Conservation (phyloP, 768 basidiomycete genomes). For the Strobilomyces confusus region DNA sequence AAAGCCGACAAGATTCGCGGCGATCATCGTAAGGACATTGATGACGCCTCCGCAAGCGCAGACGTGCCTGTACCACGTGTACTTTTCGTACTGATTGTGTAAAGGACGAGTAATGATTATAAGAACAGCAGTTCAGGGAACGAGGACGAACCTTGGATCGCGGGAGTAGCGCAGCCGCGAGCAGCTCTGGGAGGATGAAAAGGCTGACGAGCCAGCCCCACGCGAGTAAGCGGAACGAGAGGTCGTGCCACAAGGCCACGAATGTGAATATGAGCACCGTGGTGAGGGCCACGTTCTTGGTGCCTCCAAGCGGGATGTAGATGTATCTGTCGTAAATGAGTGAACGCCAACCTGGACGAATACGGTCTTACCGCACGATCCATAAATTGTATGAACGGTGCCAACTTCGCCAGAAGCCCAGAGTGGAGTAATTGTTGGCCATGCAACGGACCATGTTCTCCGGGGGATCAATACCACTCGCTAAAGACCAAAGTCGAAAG, state of each 20-base stretch:
- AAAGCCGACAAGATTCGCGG: constrained; percentile 93
- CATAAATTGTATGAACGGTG: constrained; percentile 96
- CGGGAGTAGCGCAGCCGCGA: constrained; percentile 58
- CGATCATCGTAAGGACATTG: constrained; percentile 87
- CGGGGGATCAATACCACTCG: constrained; percentile 86
- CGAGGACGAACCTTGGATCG: constrained; percentile 48
- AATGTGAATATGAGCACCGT: constrained; percentile 87
- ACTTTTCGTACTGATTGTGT: constrained; percentile 53
- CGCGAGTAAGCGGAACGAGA: constrained; percentile 79
- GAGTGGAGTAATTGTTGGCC: constrained; percentile 91
- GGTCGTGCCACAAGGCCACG: constrained; percentile 96
- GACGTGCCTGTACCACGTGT: constrained; percentile 81
- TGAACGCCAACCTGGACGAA: not conserved
- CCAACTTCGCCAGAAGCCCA: constrained; percentile 97
- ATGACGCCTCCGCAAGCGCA: constrained; percentile 77
- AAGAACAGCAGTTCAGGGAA: not conserved
- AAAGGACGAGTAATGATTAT: constrained; percentile 2
- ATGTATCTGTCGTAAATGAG: constrained; percentile 64
- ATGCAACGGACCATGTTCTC: constrained; percentile 99
- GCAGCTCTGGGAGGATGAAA: constrained; percentile 85
- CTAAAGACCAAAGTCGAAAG: constrained; percentile 90
- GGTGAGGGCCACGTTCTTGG: constrained; percentile 51
- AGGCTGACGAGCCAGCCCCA: constrained; percentile 97
- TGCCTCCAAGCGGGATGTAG: constrained; percentile 88
- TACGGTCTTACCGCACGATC: constrained; percentile 66